Evolutionary conservation across 1,139 yeast species (phyloP).

Genomic region (Candida sp.): DNA sequence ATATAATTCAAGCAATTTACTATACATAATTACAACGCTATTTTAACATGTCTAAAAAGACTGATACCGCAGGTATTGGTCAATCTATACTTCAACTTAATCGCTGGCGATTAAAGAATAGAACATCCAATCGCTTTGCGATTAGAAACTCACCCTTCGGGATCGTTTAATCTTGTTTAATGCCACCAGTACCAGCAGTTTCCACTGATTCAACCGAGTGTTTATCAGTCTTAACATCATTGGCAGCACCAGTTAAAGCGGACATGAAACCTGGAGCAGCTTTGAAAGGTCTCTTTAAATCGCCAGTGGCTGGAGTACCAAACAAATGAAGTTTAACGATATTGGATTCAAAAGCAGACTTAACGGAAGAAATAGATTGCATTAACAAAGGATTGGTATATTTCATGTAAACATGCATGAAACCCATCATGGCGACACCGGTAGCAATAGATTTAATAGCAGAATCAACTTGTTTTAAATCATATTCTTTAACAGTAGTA

Average conservation of each 20-base stretch:
- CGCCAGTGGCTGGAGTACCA: slow-evolving; percentile 83
- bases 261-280: slow-evolving; percentile 77
- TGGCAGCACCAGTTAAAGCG: slow-evolving; percentile 56
- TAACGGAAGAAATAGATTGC: slow-evolving; percentile 90
- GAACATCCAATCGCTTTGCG: too few species aligned
- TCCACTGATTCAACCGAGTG: slow-evolving; percentile 85
- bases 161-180: slow-evolving; percentile 69
- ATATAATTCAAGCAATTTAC: too few species aligned
- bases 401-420: slow-evolving; percentile 98
- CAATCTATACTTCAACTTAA: too few species aligned
- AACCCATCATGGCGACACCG: slow-evolving; percentile 95
- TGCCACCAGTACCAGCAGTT: slow-evolving; percentile 83
- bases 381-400: slow-evolving; percentile 96
- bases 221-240: slow-evolving; percentile 73
- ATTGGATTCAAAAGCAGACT: slow-evolving; percentile 87
- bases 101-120: too few species aligned
- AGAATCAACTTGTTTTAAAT: slow-evolving; percentile 75
- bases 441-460: slow-evolving; percentile 83
- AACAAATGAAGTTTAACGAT: slow-evolving; percentile 89
- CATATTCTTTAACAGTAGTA: slow-evolving; percentile 94
- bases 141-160: too few species aligned
- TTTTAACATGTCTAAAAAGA: too few species aligned
- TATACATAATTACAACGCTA: too few species aligned
- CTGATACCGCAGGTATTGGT: too few species aligned
- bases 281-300: slow-evolving; percentile 96